Evolutionary conservation across 2,329 filamentous ascomycete genomes (phyloP), one percentile per base, ranked within the genome.

Genomic region (Aspergillus cejpii): DNA sequence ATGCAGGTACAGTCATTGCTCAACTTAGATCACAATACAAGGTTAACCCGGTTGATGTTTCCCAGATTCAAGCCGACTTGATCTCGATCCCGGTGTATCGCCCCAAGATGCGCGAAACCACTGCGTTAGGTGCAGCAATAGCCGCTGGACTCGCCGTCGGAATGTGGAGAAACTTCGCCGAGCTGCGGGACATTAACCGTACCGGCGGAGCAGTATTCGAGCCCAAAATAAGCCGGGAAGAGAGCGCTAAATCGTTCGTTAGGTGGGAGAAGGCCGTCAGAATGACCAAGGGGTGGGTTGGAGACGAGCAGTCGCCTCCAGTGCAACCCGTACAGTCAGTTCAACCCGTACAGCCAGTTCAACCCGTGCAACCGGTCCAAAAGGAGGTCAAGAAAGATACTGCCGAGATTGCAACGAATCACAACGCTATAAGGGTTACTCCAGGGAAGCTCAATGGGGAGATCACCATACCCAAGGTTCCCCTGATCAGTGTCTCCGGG

Each of bases 51-150:
- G 1, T 3, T 3, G 10, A n/a, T 8, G 5, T 5, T n/a, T 12
- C 23, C 39, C 50, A 85, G 76, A 87, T 84, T 3, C 88, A 94
- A 74, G 84, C 87, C 47, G 84, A 94, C 66, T 77, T 94, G 28
- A 86, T 84, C 57, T 80, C 81, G 31, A 91, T 94, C 56, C 83
- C 82, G 17, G 85, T 94, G 45, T 80, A 88, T 62, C 80, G 88
- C 14, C 87, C 88, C 0, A 77, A 80, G 48, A 94, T 94, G 87
- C 82, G 85, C 39, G 88, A 94, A 72, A 92, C 87, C 2, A 94
- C 88, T 0, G 84, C 87, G 1, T 76, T 94, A 1, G 88, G 88
- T 23, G 87, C 88, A 6, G 88, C 88, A 37, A 90, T 94, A 56
- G 87, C 88, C 14, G 88, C 88, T 6, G 88, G 87, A 10, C 81